Evolutionary conservation across 495 filamentous ascomycete species (phyloP), one percentile per base, ranked within the genome.

Genomic region (Aspergillus carlsbadensis): DNA sequence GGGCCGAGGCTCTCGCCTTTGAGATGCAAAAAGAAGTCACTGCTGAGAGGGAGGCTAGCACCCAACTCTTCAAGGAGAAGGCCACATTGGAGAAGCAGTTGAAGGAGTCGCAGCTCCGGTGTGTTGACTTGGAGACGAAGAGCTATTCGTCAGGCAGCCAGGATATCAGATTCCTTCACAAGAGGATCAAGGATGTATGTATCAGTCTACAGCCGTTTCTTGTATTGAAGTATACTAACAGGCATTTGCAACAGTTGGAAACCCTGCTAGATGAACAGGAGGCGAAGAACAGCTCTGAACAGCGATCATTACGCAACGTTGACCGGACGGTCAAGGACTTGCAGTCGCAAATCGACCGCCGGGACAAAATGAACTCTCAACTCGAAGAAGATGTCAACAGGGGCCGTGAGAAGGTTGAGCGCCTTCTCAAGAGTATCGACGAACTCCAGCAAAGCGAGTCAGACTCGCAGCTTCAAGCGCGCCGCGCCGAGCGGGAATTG

Each of bases 21-120:
- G 95, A 98, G 72, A 87, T 94, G 56, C 92, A 98, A 67, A 96
- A 95, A 72, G 94, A 98, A 64, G 89, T 98, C 41, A 87, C 86
- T n/a, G 85, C 83, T 13, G 94, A 97, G 68, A 83, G 94, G 15
- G 95, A 98, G 62, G 79, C 80, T 39, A 93, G 87, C 62, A 86
- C 86, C 13, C 84, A 87, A 55, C 80, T 98, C 42, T 88, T 94
- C 76, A 96, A 93, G 71, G 91, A 98, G 53, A 98, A 96, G 72
- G 89, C 90, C 1, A 82, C 81, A 0, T 72, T 98, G 39, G 95
- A 98, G 74, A 98, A 97, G 75, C 79, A 83, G 22, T 79, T 94
- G 53, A 98, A 92, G 76, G 94, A 98, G 70, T 76, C 93, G 40
- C 94, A 98, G 70, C 78, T 98, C 22, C 84, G 85, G 57, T 84